Evolutionary conservation across 805 yeast species (phyloP), one percentile per base, ranked within the genome.

Genomic region (Yarrowia sp.): DNA sequence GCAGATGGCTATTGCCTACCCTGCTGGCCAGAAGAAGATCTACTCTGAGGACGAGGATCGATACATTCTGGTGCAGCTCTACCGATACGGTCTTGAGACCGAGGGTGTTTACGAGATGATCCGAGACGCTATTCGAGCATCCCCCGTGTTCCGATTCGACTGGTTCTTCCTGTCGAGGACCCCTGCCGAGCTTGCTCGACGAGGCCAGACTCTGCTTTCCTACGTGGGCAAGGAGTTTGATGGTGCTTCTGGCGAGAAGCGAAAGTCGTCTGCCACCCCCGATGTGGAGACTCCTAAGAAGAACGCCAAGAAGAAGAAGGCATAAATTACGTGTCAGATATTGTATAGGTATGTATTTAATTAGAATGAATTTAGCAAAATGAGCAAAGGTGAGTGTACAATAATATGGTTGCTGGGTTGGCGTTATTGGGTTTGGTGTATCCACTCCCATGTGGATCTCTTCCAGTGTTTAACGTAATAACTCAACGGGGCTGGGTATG

Each of bases 21-120:
- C 96, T 4, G 91, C 96, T 10, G 80, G 83, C n/a, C 83, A 88
- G 4, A 84, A 84, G 71, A 84, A 86, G 72, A 81, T 86, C 0
- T 95, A 86, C 75, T 84, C 90, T 9, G 95, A 89, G 48, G 96
- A 88, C 66, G 98, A 93, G 73, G 99, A 93, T 74, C 81, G 97
- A 68, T 93, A 89, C 75, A 78, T 93, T 69, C 76, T 95, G 65
- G 83, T 91, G 8, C 90, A 88, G 77, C 77, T 91, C 73, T 86
- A 88, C 76, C 81, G 87, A 66, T 83, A 84, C 71, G 99, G 99
- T 0, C 75, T 92, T 31, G 96, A 90, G 68, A 79, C 86, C 18
- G 86, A 85, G 8, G 91, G 89, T 69, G 77, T 92, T 7, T 89
- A 85, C 71, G 98, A 93, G 65, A 74, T 82, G 67, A 86, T 93